phyloP scores from a whole-genome alignment of 176 grass and related monocot species.

The Saccharum spontaneum region DNA sequence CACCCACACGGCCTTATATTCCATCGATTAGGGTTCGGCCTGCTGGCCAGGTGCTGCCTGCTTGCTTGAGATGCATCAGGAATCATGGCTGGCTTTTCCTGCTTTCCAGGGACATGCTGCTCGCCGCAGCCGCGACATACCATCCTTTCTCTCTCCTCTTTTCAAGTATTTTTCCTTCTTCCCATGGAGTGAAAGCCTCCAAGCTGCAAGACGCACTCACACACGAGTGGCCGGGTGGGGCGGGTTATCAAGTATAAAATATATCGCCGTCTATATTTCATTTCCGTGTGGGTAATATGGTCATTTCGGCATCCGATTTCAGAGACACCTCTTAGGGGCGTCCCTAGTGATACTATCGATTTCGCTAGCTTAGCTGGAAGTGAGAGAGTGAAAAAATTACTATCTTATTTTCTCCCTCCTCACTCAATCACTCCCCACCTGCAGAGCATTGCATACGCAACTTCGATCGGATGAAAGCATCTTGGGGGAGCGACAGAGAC shows the following conservation, averaged over 20 bases:
- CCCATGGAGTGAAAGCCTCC: not conserved
- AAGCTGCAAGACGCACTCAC: not conserved
- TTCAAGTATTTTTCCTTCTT: not conserved
- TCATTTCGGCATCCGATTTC: not conserved
- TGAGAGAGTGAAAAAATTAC: too few species aligned
- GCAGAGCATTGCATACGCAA: too few species aligned
- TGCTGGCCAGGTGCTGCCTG: slow-evolving; percentile 23
- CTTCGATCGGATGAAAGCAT: too few species aligned
- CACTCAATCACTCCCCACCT: too few species aligned
- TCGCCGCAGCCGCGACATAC: slow-evolving; percentile 51
- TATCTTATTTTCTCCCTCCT: too few species aligned
- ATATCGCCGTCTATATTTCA: not conserved
- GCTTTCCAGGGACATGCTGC: slow-evolving; percentile 64
- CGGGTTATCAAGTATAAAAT: not conserved
- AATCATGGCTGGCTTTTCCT: slow-evolving; percentile 18
- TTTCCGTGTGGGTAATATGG: not conserved
- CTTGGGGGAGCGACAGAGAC: too few species aligned
- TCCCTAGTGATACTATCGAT: too few species aligned
- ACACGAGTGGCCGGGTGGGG: not conserved
- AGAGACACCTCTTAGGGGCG: too few species aligned
- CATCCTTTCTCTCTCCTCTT: not conserved
- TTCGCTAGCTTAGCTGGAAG: too few species aligned
- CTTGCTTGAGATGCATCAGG: not conserved
- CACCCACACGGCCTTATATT: slow-evolving; percentile 36
- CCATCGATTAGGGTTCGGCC: slow-evolving; percentile 34